Conservation (phyloP, 2,329 filamentous ascomycete species). For the Neofusicoccum sp. region DNA sequence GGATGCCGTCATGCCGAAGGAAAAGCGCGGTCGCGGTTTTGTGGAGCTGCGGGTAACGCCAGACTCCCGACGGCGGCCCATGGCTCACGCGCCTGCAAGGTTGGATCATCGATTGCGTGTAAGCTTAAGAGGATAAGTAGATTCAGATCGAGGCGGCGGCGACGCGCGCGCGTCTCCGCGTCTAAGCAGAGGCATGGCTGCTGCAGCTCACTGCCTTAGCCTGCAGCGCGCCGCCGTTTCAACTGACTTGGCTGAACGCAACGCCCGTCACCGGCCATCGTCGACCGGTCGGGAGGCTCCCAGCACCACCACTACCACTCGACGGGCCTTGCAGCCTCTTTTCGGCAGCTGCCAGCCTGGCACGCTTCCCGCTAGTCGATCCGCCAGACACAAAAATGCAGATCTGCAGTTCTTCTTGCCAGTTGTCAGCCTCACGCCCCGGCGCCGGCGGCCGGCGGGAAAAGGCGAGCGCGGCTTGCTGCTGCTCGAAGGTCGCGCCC, state of each 20-base stretch:
- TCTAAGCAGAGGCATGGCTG: not conserved
- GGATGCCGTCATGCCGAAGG: not conserved
- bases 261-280: not conserved
- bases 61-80: not conserved
- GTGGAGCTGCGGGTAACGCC: no score
- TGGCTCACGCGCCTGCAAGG: not conserved
- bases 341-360: not conserved
- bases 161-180: not conserved
- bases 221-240: constrained; percentile 5
- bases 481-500: not conserved
- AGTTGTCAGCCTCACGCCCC: not conserved
- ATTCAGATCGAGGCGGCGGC: not conserved
- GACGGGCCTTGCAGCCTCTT: not conserved
- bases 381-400: not conserved
- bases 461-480: no score
- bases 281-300: no score
- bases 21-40: not conserved
- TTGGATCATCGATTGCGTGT: constrained; percentile 7
- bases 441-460: not conserved
- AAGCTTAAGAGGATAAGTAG: not conserved
- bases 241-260: not conserved
- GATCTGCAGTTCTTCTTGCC: not conserved
- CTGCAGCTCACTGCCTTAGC: not conserved
- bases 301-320: no score
- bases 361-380: constrained; percentile 6